Evolutionary conservation across 2,329 filamentous ascomycete species (phyloP).

Genomic region (Aspergillus pseudotamarii): DNA sequence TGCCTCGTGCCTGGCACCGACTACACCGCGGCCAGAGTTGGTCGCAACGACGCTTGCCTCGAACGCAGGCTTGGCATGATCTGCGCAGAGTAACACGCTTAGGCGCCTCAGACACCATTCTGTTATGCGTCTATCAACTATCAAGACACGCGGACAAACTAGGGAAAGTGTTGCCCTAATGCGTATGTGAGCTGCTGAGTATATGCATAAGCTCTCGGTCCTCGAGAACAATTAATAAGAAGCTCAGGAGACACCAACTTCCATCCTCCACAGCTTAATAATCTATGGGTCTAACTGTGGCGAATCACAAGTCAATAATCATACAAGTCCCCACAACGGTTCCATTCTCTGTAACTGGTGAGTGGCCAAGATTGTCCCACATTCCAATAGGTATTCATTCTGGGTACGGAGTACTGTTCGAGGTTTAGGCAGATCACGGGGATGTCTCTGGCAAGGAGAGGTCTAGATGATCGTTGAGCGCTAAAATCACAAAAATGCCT

Average conservation of each 20-base stretch:
- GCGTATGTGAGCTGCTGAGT: neutral
- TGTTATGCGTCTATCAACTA: neutral
- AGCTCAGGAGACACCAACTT: neutral
- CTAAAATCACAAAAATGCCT: too few species aligned
- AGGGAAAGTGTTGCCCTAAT: neutral
- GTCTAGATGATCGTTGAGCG: too few species aligned
- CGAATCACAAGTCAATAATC: too few species aligned
- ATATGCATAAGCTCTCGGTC: neutral
- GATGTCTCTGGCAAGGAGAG: too few species aligned
- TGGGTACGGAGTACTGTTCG: too few species aligned
- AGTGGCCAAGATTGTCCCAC: too few species aligned
- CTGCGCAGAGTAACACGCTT: constrained; percentile 24
- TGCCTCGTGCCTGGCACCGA: constrained; percentile 24
- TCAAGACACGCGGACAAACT: neutral
- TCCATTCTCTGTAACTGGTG: too few species aligned
- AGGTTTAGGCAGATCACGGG: too few species aligned
- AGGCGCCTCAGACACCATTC: constrained; percentile 1
- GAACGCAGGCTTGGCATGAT: constrained; percentile 31
- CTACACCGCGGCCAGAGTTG: constrained; percentile 28
- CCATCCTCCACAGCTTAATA: neutral
- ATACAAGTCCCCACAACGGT: too few species aligned
- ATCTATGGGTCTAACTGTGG: neutral
- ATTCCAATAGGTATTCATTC: too few species aligned
- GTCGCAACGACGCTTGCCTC: constrained; percentile 33
- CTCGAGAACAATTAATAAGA: neutral